Conservation (phyloP, 768 basidiomycete genomes). For the Tricholoma sp. region DNA sequence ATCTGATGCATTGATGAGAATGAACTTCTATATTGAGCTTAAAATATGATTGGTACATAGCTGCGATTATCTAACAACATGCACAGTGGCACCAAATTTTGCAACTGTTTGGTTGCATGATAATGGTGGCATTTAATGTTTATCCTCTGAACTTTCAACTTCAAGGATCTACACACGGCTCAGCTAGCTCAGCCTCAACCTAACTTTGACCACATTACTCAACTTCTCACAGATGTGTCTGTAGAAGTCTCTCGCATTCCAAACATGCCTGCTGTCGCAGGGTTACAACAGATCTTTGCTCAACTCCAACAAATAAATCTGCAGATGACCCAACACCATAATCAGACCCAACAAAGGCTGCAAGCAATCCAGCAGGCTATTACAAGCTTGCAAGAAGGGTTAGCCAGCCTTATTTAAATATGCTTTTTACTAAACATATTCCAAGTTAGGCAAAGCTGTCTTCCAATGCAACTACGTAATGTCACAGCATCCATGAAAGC, state of each 20-base stretch:
- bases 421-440: not conserved
- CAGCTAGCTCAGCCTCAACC: not conserved
- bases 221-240: not conserved
- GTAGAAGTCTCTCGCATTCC: not conserved
- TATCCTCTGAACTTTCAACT: no score
- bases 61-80: no score
- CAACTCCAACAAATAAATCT: not conserved
- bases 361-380: not conserved
- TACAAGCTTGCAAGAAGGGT: not conserved
- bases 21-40: no score
- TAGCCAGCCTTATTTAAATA: not conserved
- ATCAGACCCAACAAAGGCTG: not conserved
- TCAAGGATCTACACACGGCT: no score
- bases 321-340: not conserved
- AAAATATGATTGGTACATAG: no score
- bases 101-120: no score
- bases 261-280: not conserved
- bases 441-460: not conserved
- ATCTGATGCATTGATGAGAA: no score
- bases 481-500: not conserved
- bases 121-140: no score
- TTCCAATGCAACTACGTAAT: not conserved
- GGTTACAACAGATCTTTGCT: not conserved
- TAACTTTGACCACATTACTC: not conserved
- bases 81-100: no score